Evolutionary conservation across 495 filamentous ascomycete genomes (phyloP).

Genomic region (Penicillium ochrochloron): DNA sequence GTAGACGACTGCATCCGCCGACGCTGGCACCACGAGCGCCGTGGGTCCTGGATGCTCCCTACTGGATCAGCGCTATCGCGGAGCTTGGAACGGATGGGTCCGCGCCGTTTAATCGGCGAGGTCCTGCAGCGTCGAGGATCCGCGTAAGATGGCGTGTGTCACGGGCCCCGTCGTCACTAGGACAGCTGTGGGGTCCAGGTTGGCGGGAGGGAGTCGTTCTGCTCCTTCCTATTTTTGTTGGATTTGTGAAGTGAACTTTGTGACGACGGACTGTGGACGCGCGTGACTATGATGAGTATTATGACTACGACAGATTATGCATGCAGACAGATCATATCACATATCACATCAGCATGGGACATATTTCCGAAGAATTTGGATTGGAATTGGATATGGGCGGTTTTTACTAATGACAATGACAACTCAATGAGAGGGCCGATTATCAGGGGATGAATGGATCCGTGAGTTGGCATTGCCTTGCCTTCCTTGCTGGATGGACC

Average conservation of each 20-base stretch:
- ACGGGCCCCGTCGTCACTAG: not conserved
- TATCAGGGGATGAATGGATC: not conserved
- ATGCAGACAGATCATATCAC: not conserved
- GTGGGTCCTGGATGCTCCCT: constrained; percentile 58
- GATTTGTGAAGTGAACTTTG: not conserved
- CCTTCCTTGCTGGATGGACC: too few species aligned
- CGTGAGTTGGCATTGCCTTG: not conserved
- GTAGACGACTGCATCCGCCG: constrained; percentile 91
- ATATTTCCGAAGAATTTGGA: not conserved
- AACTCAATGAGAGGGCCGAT: too few species aligned
- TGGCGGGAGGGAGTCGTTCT: not conserved
- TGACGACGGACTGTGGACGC: not conserved
- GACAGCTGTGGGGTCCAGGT: not conserved
- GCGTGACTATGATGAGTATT: not conserved
- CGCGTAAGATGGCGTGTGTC: constrained; percentile 27
- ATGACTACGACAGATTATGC: not conserved
- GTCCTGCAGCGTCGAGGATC: constrained; percentile 67
- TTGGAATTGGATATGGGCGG: not conserved
- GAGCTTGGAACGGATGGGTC: constrained; percentile 67
- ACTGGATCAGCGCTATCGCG: constrained; percentile 62
- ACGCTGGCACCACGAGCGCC: constrained; percentile 71
- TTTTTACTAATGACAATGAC: too few species aligned
- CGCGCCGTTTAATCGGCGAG: constrained; percentile 76
- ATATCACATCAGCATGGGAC: not conserved
- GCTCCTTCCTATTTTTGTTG: not conserved